These are phyloP conservation scores for Penstemon newberryi DNA, from an alignment of 257 asterid genomes.

Conservation along the genomic window DNA sequence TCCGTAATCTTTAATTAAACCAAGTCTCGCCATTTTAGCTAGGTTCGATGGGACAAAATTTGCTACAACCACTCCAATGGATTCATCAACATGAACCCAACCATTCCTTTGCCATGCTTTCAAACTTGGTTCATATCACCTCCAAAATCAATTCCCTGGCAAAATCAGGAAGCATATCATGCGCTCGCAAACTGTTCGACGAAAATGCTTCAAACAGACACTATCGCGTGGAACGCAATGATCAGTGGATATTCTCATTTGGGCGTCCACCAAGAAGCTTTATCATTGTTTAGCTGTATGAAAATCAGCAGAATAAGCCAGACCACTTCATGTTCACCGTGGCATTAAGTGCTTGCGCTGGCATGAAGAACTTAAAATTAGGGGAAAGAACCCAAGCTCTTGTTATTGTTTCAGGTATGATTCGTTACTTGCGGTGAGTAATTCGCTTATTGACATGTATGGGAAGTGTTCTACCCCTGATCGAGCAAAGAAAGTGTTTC, in stretches of 20 bases:
- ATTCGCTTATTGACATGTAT: slow-evolving; percentile 73
- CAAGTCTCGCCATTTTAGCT: slow-evolving; percentile 98
- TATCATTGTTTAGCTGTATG: slow-evolving; percentile 48
- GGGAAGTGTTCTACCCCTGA: slow-evolving; percentile 54
- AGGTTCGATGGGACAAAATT: slow-evolving; percentile 47
- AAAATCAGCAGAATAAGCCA: slow-evolving; percentile 37
- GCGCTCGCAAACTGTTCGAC: slow-evolving; percentile 64
- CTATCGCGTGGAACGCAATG: slow-evolving; percentile 76
- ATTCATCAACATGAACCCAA: slow-evolving; percentile 16
- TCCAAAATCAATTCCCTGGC: slow-evolving; percentile 46
- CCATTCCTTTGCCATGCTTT: slow-evolving; percentile 39
- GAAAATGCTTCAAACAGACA: slow-evolving; percentile 58
- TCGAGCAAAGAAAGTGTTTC: slow-evolving; percentile 54
- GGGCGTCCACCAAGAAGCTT: slow-evolving; percentile 53
- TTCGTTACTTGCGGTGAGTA: slow-evolving; percentile 52
- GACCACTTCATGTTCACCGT: slow-evolving; percentile 70
- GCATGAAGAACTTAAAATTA: slow-evolving; percentile 31
- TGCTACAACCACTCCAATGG: not conserved
- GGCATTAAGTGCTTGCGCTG: slow-evolving; percentile 50
- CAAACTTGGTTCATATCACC: slow-evolving; percentile 46
- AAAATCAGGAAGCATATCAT: slow-evolving; percentile 48
- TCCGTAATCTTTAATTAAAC: slow-evolving; percentile 74
- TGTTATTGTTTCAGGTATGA: slow-evolving; percentile 40
- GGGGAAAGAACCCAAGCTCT: slow-evolving; percentile 55
- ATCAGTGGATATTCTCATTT: slow-evolving; percentile 55